These are phyloP conservation scores for Chrysanthemum makinoi DNA, from an alignment of 129 eudicot genomes.

Conservation along the genomic window DNA sequence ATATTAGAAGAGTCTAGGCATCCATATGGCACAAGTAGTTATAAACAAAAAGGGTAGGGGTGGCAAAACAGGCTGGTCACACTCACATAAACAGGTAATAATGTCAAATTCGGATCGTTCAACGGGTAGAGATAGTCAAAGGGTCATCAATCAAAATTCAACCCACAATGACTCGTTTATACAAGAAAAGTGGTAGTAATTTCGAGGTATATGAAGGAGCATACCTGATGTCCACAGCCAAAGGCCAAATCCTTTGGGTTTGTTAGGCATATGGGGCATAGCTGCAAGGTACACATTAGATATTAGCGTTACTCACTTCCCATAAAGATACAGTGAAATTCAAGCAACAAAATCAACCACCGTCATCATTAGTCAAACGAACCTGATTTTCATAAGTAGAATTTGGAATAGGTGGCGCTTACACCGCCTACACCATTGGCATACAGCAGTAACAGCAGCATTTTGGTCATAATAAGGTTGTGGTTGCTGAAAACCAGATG, in stretches of 20 bases:
- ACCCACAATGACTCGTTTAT: not conserved
- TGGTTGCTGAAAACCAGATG: conserved; percentile 42
- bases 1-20: not conserved
- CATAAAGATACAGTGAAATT: not conserved
- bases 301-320: conserved; percentile 3
- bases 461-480: conserved; percentile 48
- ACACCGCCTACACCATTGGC: no score
- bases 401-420: conserved; percentile 62
- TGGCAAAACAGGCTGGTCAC: not conserved
- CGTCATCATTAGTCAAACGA: not conserved
- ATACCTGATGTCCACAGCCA: conserved; percentile 99
- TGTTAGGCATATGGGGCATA: conserved; percentile 82
- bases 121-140: not conserved
- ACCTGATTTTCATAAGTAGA: conserved; percentile 74
- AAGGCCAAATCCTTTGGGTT: conserved; percentile 91
- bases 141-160: no score
- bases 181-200: no score
- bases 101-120: not conserved
- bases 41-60: not conserved
- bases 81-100: no score
- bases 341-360: not conserved
- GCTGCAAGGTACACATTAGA: conserved; percentile 37
- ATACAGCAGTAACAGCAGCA: conserved; percentile 40
- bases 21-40: not conserved
- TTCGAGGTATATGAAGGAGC: not conserved